Percentiles rank a stretch among this genome's conserved stretches.
These are phyloP conservation scores for Pleurotus tuoliensis DNA, from an alignment of 768 basidiomycete genomes.

Conservation along the genomic window DNA sequence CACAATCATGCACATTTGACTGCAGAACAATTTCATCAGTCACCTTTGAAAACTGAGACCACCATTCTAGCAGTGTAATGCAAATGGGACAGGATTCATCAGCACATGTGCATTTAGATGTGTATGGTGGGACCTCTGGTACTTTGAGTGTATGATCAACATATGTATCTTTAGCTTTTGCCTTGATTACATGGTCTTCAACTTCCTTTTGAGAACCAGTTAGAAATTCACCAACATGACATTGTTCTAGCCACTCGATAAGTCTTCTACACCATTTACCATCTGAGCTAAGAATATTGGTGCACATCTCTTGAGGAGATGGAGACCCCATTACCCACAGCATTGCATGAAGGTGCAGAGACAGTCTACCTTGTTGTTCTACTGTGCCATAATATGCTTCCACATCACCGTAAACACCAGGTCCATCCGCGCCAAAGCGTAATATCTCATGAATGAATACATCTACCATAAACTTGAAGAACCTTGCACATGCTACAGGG, in stretches of 20 bases:
- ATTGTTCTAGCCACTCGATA: slow-evolving; percentile 27
- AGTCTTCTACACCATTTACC: slow-evolving; percentile 15
- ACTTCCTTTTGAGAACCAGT: slow-evolving; percentile 18
- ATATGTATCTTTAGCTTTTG: slow-evolving; percentile 8
- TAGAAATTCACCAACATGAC: slow-evolving; percentile 27
- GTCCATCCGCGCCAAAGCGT: background rate
- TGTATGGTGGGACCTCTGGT: slow-evolving; percentile 17
- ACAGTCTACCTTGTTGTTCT: background rate
- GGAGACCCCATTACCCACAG: background rate
- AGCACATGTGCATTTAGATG: background rate
- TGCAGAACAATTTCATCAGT: slow-evolving; percentile 24
- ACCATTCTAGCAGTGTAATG: slow-evolving; percentile 10
- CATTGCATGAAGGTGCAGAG: background rate
- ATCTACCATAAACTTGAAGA: background rate
- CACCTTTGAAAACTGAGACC: slow-evolving; percentile 11
- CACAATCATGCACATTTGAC: slow-evolving; percentile 27
- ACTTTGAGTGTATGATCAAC: slow-evolving; percentile 19
- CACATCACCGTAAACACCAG: background rate
- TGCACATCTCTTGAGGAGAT: background rate
- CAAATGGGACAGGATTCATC: slow-evolving; percentile 22
- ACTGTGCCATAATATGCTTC: background rate
- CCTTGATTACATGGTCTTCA: background rate
- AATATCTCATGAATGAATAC: background rate
- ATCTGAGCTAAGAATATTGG: background rate
- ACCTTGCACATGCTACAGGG: too few relatives aligned